These are phyloP conservation scores for Saturnispora gosingensis DNA, from an alignment of 805 yeast species.

Conservation along the genomic window DNA sequence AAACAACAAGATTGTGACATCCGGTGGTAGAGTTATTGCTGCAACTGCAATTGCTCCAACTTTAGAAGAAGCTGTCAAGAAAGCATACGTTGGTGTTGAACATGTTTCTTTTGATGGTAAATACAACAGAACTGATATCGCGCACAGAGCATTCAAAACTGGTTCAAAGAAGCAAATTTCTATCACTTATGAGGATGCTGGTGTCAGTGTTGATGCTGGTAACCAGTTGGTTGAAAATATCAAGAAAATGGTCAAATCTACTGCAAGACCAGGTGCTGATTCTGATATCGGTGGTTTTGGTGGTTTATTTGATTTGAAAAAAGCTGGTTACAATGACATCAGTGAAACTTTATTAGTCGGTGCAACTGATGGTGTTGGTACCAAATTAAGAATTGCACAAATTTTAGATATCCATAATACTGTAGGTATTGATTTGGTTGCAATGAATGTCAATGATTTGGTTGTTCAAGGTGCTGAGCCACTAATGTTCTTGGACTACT, in stretches of 20 bases:
- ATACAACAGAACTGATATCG: conserved; percentile 88
- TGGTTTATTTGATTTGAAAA: conserved; percentile 83
- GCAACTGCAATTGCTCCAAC: conserved; percentile 76
- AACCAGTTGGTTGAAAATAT: conserved; percentile 83
- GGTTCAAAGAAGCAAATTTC: conserved; percentile 25
- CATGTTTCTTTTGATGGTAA: conserved; percentile 62
- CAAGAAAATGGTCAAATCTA: conserved; percentile 82
- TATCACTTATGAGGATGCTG: conserved; percentile 89
- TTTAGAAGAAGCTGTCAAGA: conserved; percentile 70
- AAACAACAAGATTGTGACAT: conserved; percentile 52
- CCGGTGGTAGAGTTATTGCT: conserved; percentile 97
- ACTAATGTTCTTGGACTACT: conserved; percentile 87
- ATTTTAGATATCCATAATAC: conserved; percentile 81
- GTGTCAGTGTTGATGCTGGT: conserved; percentile 96
- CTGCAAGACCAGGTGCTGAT: conserved; percentile 93
- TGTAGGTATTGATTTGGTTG: conserved; percentile 98
- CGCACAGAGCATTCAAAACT: conserved; percentile 86
- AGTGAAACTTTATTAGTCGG: conserved; percentile 80
- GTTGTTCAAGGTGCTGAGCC: conserved; percentile 99
- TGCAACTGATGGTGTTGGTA: conserved; percentile 99
- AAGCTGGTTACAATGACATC: conserved; percentile 73
- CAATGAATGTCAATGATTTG: conserved; percentile 97
- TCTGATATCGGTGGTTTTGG: conserved; percentile 99
- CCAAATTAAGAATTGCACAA: conserved; percentile 92
- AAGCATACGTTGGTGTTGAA: conserved; percentile 80